A percentile compares a stretch with the other conserved stretches of the same genome.
phyloP scores from a whole-genome alignment of 2,329 filamentous ascomycete species.

The Xylariaceae sp. region DNA sequence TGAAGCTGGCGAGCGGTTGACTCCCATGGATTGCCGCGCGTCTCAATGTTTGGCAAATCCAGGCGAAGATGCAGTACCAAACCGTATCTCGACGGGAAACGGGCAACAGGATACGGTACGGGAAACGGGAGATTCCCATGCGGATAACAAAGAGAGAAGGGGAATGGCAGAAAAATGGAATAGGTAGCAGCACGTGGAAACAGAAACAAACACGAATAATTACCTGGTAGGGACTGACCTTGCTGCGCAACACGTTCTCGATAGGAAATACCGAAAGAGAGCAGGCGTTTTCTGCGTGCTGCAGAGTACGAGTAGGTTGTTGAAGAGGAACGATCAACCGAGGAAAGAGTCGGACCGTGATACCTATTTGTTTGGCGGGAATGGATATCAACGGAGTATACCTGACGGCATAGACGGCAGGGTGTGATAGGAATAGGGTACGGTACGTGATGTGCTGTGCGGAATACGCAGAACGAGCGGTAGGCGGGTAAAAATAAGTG shows the following conservation, averaged over 20 bases:
- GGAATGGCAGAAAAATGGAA: not conserved
- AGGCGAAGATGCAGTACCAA: too few relatives aligned
- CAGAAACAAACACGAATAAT: not conserved
- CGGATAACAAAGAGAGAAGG: too few relatives aligned
- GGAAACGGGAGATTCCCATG: too few relatives aligned
- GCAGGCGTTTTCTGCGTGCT: not conserved
- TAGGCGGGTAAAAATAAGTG: too few relatives aligned
- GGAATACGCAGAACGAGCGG: not conserved
- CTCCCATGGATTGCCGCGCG: too few relatives aligned
- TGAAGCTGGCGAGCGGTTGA: not conserved
- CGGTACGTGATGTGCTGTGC: conserved; percentile 3
- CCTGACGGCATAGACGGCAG: conserved; percentile 13
- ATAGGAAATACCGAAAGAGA: not conserved
- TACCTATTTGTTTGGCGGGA: not conserved
- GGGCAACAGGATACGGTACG: too few relatives aligned
- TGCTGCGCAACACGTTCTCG: too few relatives aligned
- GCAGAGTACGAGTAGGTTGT: not conserved
- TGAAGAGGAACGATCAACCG: not conserved
- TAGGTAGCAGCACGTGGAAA: not conserved
- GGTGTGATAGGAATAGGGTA: not conserved
- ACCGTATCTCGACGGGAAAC: too few relatives aligned
- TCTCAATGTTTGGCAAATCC: too few relatives aligned
- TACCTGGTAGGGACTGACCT: conserved; percentile 11
- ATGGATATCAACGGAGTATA: not conserved
- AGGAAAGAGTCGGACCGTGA: not conserved